Conservation (phyloP, 129 eudicot genomes). For the Tanacetum coccineum region DNA sequence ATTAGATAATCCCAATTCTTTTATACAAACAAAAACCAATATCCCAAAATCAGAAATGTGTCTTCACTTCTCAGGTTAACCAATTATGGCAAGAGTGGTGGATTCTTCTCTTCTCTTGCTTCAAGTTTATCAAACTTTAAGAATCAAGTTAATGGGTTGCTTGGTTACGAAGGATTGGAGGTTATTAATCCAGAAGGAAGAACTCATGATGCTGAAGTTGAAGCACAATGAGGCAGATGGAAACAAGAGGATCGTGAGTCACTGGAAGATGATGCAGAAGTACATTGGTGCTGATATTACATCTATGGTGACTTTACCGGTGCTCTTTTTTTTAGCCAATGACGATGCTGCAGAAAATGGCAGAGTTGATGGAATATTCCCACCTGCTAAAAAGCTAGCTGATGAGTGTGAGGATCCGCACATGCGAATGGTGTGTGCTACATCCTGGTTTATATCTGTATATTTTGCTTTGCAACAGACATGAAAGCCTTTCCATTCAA, state of each 20-base stretch:
- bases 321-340: constrained; percentile 89
- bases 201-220: constrained; percentile 74
- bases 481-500: constrained; percentile 95
- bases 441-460: constrained; percentile 70
- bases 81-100: constrained; percentile 23
- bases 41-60: no score
- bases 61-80: no score
- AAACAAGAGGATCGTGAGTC: constrained; percentile 86
- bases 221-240: constrained; percentile 87
- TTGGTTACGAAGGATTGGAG: constrained; percentile 58
- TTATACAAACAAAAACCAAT: no score
- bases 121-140: constrained; percentile 42
- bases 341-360: constrained; percentile 97
- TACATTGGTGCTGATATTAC: no score
- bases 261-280: constrained; percentile 60
- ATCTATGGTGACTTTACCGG: constrained; percentile 76
- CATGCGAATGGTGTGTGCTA: constrained; percentile 82
- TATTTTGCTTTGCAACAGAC: constrained; percentile 74
- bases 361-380: constrained; percentile 28
- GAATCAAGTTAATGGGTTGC: constrained; percentile 58
- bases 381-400: no score
- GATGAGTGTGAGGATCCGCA: constrained; percentile 34
- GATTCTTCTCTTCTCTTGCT: constrained; percentile 53
- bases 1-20: no score
- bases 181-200: constrained; percentile 46